Evolutionary conservation across 148 eudicot genomes (phyloP).

Genomic region (Tetragonia tetragonoides): DNA sequence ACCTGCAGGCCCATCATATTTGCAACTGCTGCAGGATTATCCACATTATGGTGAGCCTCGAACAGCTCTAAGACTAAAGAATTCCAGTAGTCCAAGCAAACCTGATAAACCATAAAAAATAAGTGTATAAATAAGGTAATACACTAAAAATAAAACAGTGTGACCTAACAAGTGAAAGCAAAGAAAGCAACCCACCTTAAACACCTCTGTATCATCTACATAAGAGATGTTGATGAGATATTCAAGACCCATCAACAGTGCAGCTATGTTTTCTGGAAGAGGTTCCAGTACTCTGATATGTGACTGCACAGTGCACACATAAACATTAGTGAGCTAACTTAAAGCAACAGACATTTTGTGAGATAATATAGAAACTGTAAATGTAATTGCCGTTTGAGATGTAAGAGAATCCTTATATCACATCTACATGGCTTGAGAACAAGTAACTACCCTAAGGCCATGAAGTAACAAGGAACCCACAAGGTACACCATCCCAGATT

Average conservation of each 20-base stretch:
- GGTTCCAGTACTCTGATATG: conserved; percentile 89
- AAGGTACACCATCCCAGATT: neutral
- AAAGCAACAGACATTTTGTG: neutral
- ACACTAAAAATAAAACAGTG: neutral
- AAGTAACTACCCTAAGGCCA: neutral
- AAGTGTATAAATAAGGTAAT: neutral
- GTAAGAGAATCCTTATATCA: neutral
- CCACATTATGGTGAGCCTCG: conserved; percentile 72
- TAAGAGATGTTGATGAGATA: conserved; percentile 88
- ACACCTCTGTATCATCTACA: conserved; percentile 98
- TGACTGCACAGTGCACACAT: conserved; percentile 64
- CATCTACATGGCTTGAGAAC: neutral
- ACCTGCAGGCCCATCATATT: conserved; percentile 97
- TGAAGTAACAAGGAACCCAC: neutral
- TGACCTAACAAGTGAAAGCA: neutral
- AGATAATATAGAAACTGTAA: neutral
- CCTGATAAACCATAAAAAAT: conserved; percentile 36
- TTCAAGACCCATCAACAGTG: conserved; percentile 77
- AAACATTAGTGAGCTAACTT: neutral
- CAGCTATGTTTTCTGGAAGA: conserved; percentile 67
- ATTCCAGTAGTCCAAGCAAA: conserved; percentile 99
- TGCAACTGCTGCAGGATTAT: conserved; percentile 66
- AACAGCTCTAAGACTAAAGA: conserved; percentile 77
- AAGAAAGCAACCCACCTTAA: conserved; percentile 53
- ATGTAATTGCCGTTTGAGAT: neutral